Conservation (phyloP, 2,329 filamentous ascomycete species). For the Lasiodiplodia theobromae region DNA sequence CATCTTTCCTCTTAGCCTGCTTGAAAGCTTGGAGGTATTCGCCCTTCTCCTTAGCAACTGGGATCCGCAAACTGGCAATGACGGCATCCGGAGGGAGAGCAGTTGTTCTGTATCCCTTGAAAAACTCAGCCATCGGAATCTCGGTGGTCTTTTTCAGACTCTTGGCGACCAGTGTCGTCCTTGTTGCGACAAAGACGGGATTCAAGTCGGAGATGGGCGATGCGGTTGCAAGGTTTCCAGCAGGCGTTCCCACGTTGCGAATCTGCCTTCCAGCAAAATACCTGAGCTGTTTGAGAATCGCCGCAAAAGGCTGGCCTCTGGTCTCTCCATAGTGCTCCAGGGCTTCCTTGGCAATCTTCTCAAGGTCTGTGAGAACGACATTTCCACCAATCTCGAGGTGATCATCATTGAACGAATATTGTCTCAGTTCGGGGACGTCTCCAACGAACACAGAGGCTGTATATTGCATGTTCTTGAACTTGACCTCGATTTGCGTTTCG, state of each 20-base stretch:
- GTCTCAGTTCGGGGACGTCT: constrained; percentile 87
- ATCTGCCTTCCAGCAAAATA: constrained; percentile 97
- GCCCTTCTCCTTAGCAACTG: constrained; percentile 73
- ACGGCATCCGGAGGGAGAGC: constrained; percentile 82
- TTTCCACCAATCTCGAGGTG: constrained; percentile 93
- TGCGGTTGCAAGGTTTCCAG: constrained; percentile 91
- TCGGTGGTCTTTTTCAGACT: constrained; percentile 76
- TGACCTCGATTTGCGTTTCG: constrained; percentile 97
- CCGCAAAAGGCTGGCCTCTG: constrained; percentile 81
- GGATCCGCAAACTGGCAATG: constrained; percentile 87
- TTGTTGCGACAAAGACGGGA: constrained; percentile 88
- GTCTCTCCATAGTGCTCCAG: constrained; percentile 76
- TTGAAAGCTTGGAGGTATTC: constrained; percentile 93
- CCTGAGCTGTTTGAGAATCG: constrained; percentile 90
- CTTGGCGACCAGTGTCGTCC: constrained; percentile 81
- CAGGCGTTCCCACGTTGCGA: constrained; percentile 94
- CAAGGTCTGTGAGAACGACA: constrained; percentile 88
- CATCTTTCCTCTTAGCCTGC: constrained; percentile 95
- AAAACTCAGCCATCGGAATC: constrained; percentile 92
- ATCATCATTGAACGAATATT: constrained; percentile 80
- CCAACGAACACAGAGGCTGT: constrained; percentile 89
- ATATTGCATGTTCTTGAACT: constrained; percentile 95
- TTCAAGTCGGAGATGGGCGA: constrained; percentile 97
- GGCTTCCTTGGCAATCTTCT: constrained; percentile 81
- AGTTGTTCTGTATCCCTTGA: constrained; percentile 88